Evolutionary conservation across 441 rosid genomes (phyloP).

Genomic region (Bruguiera hainesii): DNA sequence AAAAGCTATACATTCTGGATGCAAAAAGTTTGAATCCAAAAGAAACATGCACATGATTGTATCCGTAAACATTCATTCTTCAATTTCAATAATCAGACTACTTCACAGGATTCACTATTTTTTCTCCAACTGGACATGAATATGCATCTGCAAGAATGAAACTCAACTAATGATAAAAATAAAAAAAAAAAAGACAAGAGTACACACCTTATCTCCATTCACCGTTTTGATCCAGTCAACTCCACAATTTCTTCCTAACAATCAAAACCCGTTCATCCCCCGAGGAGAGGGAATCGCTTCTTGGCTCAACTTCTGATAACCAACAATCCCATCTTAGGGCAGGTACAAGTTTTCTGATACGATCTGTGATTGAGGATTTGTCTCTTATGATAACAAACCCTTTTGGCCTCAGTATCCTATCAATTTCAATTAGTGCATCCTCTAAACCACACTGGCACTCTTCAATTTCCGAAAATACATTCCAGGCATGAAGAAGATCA

Average conservation of each 20-base stretch:
- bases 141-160: background rate
- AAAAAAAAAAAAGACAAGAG: background rate
- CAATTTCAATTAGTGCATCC: constrained; percentile 90
- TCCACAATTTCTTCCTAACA: constrained; percentile 76
- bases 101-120: no score
- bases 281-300: constrained; percentile 57
- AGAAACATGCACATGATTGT: no score
- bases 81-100: no score
- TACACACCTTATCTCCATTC: constrained; percentile 16
- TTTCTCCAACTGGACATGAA: background rate
- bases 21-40: no score
- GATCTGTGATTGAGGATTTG: constrained; percentile 51
- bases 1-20: no score
- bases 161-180: no score
- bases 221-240: constrained; percentile 27
- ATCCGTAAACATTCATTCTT: no score
- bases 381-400: constrained; percentile 89
- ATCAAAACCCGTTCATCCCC: constrained; percentile 73
- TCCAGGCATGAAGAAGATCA: constrained; percentile 97
- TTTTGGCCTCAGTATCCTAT: constrained; percentile 81
- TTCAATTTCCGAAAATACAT: constrained; percentile 61
- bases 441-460: constrained; percentile 61
- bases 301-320: constrained; percentile 76
- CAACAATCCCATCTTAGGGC: constrained; percentile 88
- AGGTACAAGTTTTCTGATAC: constrained; percentile 50